A percentile compares a stretch with the other conserved stretches of the same genome.
Conservation (phyloP, 768 basidiomycete genomes). For the Rhizopogon vesiculosus region DNA sequence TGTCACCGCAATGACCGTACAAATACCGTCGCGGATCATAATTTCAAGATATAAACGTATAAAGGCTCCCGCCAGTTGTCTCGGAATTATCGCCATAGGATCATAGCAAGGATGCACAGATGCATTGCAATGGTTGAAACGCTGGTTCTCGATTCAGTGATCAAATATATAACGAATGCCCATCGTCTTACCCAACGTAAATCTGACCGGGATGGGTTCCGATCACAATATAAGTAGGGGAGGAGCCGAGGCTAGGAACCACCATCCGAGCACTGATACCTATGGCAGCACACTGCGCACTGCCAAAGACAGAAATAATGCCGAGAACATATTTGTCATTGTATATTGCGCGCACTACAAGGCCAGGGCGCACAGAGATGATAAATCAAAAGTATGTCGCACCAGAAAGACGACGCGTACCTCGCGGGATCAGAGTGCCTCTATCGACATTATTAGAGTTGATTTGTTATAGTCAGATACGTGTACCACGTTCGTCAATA, state of each 20-base stretch:
- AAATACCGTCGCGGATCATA: too few species aligned
- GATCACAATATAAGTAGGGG: slow-evolving; percentile 6
- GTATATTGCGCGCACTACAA: slow-evolving; percentile 15
- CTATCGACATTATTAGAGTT: slow-evolving; percentile 10
- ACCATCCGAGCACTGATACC: too few species aligned
- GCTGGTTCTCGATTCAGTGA: slow-evolving; percentile 2
- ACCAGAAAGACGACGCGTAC: slow-evolving; percentile 8
- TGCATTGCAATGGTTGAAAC: slow-evolving; percentile 15
- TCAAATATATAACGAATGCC: not conserved
- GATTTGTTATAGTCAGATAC: slow-evolving; percentile 8
- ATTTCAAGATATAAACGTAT: too few species aligned
- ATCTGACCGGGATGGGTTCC: slow-evolving; percentile 9
- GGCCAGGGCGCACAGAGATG: not conserved
- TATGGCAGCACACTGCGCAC: too few species aligned
- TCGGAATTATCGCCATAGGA: slow-evolving; percentile 12
- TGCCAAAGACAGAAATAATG: too few species aligned
- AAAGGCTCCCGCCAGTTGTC: not conserved
- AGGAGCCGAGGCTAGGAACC: too few species aligned
- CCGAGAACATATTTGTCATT: slow-evolving; percentile 1
- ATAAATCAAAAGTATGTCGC: not conserved
- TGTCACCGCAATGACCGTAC: too few species aligned
- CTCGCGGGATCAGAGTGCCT: slow-evolving; percentile 12
- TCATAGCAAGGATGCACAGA: slow-evolving; percentile 11
- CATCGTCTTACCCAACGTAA: slow-evolving; percentile 14
- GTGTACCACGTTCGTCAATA: slow-evolving; percentile 8